These are phyloP conservation scores for Sisymbrium irio DNA, from an alignment of 345 rosid genomes.

Conservation along the genomic window DNA sequence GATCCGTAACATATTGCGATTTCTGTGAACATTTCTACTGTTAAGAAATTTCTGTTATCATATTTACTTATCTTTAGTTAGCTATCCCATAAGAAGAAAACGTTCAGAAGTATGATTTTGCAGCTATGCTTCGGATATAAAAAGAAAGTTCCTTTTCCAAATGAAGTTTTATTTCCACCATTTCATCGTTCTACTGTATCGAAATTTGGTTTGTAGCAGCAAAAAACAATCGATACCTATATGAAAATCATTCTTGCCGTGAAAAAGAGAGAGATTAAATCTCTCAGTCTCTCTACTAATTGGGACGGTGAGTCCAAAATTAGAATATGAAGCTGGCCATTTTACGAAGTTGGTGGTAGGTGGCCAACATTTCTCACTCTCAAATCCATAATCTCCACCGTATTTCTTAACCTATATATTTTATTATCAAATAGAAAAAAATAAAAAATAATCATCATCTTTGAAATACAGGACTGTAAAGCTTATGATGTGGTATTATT, in stretches of 20 bases:
- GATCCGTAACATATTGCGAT: too few relatives aligned
- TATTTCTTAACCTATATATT: neutral
- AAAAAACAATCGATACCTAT: neutral
- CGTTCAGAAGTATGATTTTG: neutral
- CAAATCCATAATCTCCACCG: neutral
- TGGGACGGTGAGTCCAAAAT: neutral
- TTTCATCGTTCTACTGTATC: neutral
- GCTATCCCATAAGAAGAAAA: neutral
- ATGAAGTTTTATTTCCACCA: neutral
- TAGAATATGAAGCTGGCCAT: neutral
- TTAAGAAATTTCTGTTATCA: neutral
- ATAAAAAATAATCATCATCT: neutral
- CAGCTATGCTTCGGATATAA: neutral
- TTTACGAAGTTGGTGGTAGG: constrained; percentile 11
- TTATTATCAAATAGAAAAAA: neutral
- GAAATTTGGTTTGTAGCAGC: neutral
- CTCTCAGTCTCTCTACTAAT: neutral
- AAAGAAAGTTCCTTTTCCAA: neutral
- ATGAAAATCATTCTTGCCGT: neutral
- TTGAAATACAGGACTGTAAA: neutral
- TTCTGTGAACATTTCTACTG: too few relatives aligned
- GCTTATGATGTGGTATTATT: neutral
- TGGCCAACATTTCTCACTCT: constrained; percentile 19
- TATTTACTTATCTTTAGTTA: neutral
- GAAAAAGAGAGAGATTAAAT: neutral